Percentiles rank a stretch among this genome's conserved stretches.
These are phyloP conservation scores for Eudorina sp. DNA, from an alignment of 139 green algal genomes.

Conservation along the genomic window DNA sequence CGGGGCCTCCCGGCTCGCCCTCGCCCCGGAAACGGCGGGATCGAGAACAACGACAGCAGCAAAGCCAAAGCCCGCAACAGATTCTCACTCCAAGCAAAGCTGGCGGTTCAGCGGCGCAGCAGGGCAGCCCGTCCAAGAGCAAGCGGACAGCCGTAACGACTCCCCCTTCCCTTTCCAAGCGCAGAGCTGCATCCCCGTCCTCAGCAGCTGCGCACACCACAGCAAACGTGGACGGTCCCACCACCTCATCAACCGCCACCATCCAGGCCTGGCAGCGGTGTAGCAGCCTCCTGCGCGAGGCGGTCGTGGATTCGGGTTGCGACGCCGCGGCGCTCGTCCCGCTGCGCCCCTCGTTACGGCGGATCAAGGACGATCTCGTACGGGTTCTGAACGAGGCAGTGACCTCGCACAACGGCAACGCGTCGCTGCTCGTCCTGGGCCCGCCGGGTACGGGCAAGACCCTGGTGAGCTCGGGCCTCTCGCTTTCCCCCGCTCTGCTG, in stretches of 20 bases:
- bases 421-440: conserved; percentile 55
- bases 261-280: conserved; percentile 4
- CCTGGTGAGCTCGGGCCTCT: conserved; percentile 45
- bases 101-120: neutral
- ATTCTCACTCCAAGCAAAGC: neutral
- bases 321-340: conserved; percentile 30
- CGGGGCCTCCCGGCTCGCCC: neutral
- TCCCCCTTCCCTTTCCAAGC: no score
- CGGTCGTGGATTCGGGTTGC: conserved; percentile 40
- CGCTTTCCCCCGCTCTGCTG: no score
- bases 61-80: neutral
- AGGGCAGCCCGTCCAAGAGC: neutral
- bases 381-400: conserved; percentile 53
- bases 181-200: no score
- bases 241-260: neutral
- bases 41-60: neutral
- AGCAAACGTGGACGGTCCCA: neutral
- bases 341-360: conserved; percentile 52
- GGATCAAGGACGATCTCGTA: conserved; percentile 43
- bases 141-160: neutral
- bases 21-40: neutral
- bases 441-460: conserved; percentile 55
- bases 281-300: conserved; percentile 29
- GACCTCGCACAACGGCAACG: conserved; percentile 51
- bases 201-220: neutral